phyloP scores from a whole-genome alignment of 768 basidiomycete species.

The Amylocystis lapponica region DNA sequence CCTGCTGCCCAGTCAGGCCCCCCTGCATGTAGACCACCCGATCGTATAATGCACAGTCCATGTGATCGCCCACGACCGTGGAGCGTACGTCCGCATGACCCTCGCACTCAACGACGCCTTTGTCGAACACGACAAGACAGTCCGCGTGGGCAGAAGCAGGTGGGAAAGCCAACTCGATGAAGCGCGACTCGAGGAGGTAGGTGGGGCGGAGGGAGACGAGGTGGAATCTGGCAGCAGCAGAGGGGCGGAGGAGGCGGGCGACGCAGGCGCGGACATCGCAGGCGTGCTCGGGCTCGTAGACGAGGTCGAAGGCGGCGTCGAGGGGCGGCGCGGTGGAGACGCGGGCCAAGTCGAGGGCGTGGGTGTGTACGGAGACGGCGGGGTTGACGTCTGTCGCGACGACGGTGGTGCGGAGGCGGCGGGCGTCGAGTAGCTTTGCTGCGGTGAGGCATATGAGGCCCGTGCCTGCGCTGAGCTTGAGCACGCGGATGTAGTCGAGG shows the following conservation, averaged over 20 bases:
- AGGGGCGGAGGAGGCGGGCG: constrained; percentile 26
- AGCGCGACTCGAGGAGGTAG: constrained; percentile 50
- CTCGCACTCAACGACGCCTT: constrained; percentile 52
- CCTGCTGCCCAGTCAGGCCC: too few relatives aligned
- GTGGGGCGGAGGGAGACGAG: constrained; percentile 68
- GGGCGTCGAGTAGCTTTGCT: constrained; percentile 25
- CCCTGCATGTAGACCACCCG: constrained; percentile 48
- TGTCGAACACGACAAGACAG: constrained; percentile 48
- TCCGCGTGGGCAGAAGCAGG: constrained; percentile 28
- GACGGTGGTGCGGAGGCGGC: constrained; percentile 23
- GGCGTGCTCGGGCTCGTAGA: constrained; percentile 47
- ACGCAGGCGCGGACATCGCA: constrained; percentile 44
- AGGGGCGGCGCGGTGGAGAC: constrained; percentile 14
- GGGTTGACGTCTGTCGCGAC: constrained; percentile 46
- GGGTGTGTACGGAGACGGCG: constrained; percentile 26
- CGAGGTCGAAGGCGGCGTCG: constrained; percentile 37
- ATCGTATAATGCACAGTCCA: constrained; percentile 69
- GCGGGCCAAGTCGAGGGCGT: constrained; percentile 36
- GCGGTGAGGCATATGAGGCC: constrained; percentile 43
- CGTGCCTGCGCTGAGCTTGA: constrained; percentile 55
- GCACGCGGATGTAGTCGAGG: constrained; percentile 27
- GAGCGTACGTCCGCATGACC: constrained; percentile 20
- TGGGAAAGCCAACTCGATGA: constrained; percentile 52
- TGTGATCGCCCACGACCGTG: constrained; percentile 34
- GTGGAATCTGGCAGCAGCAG: constrained; percentile 43